Evolutionary conservation across 768 basidiomycete species (phyloP), one percentile per base, ranked within the genome.

Genomic region (Hericium erinaceus): DNA sequence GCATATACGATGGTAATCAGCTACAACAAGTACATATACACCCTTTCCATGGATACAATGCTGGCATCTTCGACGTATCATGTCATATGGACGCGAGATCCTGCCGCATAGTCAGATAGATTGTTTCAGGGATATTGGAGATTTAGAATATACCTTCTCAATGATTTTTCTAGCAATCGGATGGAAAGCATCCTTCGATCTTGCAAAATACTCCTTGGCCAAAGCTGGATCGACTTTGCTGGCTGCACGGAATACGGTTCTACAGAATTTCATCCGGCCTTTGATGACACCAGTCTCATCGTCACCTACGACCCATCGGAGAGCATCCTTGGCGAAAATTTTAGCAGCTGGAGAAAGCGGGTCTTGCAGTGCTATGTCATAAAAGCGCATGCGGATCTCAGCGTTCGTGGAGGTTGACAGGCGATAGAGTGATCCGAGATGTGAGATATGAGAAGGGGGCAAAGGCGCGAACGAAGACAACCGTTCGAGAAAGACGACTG

Each of bases 251-350:
- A 91, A 83, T 5, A 81, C 71, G 0, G 87, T 85, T 50, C 89
- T 71, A 69, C 89, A 91, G 73, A 90, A 90, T 67, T 92, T 91
- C 89, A 91, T 91, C 38, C 89, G 76, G 11, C 89, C 89, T 64
- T 88, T 86, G 57, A 92, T 72, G 26, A 80, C 71, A 0, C 80
- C 83, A 24, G 76, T 77, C 24, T 75, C 82, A 61, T 84, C 70
- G 16, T 63, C 72, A 2, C 85, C 89, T 13, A 83, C 78, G 20
- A 90, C 80, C 89, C 89, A 91, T 26, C 78, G 74, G 0, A 75
- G 79, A 0, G 84, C 88, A 20, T 78, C 73, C 0, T 58, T 57
- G 8, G 81, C 83, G 60, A 80, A 81, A n/a, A 66, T 65, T 40
- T 70, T 68, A 3, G 86, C 84, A 1, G 75, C 75, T n/a, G 66